Percentiles rank a stretch among this genome's conserved stretches.
phyloP scores from a whole-genome alignment of 305 asterid genomes.

The Andrographis paniculata region DNA sequence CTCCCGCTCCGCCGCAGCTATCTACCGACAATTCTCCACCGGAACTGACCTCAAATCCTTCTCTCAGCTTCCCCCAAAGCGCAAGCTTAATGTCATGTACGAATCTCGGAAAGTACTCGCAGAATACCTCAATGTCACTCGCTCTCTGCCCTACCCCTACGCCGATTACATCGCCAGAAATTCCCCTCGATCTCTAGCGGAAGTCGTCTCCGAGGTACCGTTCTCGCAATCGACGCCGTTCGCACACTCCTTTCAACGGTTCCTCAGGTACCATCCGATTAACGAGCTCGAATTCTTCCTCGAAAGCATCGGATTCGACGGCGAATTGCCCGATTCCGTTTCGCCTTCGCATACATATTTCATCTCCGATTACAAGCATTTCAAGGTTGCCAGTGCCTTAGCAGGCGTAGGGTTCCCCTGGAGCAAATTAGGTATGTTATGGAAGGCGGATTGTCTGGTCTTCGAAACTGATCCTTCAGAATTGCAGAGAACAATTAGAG shows the following conservation, averaged over 20 bases:
- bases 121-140: constrained; percentile 47
- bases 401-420: constrained; percentile 62
- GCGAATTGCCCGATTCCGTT: constrained; percentile 14
- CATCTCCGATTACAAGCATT: constrained; percentile 40
- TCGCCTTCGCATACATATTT: constrained; percentile 30
- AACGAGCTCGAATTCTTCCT: constrained; percentile 57
- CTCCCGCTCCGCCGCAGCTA: constrained; percentile 20
- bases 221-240: constrained; percentile 25
- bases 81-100: constrained; percentile 36
- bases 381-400: constrained; percentile 40
- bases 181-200: constrained; percentile 36
- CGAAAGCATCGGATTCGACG: constrained; percentile 53
- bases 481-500: constrained; percentile 25
- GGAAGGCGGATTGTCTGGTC: constrained; percentile 23
- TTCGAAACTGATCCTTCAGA: constrained; percentile 20
- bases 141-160: constrained; percentile 44
- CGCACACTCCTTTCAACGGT: constrained; percentile 29
- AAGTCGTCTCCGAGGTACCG: constrained; percentile 30
- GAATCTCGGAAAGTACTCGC: constrained; percentile 33
- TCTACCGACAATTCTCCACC: constrained; percentile 25
- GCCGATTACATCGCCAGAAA: constrained; percentile 49
- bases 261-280: constrained; percentile 68
- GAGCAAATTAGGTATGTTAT: constrained; percentile 45
- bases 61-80: constrained; percentile 36
- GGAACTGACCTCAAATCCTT: constrained; percentile 27